Percentiles rank a stretch among this genome's conserved stretches.
Conservation (phyloP, 768 basidiomycete species). For the Phanerodontia chrysosporium region DNA sequence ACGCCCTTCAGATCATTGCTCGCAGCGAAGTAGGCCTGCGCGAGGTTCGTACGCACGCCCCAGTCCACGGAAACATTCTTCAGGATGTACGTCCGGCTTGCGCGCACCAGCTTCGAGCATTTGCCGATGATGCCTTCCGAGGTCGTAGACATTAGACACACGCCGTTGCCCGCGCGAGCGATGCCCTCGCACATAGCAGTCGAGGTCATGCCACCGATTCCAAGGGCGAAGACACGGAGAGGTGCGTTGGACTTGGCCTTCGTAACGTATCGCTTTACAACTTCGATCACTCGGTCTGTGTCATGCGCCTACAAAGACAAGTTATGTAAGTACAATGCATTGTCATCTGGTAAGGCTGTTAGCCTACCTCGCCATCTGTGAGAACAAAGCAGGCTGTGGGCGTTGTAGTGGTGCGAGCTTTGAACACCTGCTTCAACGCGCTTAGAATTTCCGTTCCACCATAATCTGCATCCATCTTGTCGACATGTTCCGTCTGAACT, state of each 20-base stretch:
- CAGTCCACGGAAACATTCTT: constrained; percentile 47
- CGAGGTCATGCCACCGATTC: constrained; percentile 54
- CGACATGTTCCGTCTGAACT: constrained; percentile 27
- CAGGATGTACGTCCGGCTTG: constrained; percentile 44
- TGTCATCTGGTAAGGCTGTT: too few relatives aligned
- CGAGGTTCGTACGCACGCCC: constrained; percentile 34
- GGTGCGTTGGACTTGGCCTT: constrained; percentile 26
- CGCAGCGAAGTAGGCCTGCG: constrained; percentile 38
- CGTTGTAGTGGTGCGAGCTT: constrained; percentile 31
- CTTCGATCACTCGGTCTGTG: too few relatives aligned
- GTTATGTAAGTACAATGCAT: neutral
- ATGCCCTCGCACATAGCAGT: constrained; percentile 46
- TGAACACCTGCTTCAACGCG: constrained; percentile 39
- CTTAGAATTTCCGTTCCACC: constrained; percentile 49
- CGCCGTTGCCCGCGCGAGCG: constrained; percentile 51
- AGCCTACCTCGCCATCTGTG: constrained; percentile 51
- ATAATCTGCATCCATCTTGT: constrained; percentile 35
- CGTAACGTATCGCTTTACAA: constrained; percentile 29
- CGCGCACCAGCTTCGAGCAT: constrained; percentile 45
- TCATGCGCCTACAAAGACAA: too few relatives aligned
- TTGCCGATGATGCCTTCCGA: constrained; percentile 44
- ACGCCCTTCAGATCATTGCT: constrained; percentile 9
- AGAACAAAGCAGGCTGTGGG: constrained; percentile 48
- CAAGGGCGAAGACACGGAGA: constrained; percentile 53
- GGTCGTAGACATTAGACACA: constrained; percentile 41